A percentile compares a stretch with the other conserved stretches of the same genome.
These are phyloP conservation scores for Parsonsia alboflavescens DNA, from an alignment of 257 asterid species.

Conservation along the genomic window DNA sequence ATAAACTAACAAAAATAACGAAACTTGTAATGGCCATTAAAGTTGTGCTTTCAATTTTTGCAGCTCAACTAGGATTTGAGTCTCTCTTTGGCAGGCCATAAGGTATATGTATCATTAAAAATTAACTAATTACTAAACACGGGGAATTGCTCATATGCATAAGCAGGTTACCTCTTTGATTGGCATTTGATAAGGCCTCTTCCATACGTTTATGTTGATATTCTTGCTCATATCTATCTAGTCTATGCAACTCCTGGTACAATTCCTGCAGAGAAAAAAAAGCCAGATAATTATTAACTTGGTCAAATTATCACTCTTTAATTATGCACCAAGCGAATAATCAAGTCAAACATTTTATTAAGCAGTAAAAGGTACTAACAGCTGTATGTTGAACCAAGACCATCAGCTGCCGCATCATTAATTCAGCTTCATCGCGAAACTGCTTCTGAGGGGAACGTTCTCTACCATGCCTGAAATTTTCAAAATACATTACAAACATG, in stretches of 20 bases:
- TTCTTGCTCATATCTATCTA: constrained; percentile 57
- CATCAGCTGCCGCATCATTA: constrained; percentile 61
- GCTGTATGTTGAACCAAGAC: constrained; percentile 65
- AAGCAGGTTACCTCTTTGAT: constrained; percentile 43
- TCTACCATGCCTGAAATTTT: constrained; percentile 52
- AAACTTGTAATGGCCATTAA: neutral
- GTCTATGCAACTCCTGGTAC: constrained; percentile 55
- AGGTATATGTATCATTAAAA: neutral
- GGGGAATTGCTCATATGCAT: constrained; percentile 7
- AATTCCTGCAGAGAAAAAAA: constrained; percentile 50
- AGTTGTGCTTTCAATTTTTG: too few relatives aligned
- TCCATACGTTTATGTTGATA: constrained; percentile 42
- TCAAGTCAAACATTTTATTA: neutral
- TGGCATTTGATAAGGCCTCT: constrained; percentile 34
- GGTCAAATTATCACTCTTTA: neutral
- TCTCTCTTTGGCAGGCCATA: neutral
- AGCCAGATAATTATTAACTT: constrained; percentile 1
- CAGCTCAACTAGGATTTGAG: neutral
- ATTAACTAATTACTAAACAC: constrained; percentile 1
- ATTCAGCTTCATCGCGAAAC: constrained; percentile 53
- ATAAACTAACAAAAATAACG: neutral
- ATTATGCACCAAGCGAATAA: neutral
- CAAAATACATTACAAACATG: constrained; percentile 8
- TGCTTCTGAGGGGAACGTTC: constrained; percentile 56
- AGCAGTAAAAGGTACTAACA: constrained; percentile 42